Conservation (phyloP, 1,284 basidiomycete genomes). For the Calocybe gambosa region DNA sequence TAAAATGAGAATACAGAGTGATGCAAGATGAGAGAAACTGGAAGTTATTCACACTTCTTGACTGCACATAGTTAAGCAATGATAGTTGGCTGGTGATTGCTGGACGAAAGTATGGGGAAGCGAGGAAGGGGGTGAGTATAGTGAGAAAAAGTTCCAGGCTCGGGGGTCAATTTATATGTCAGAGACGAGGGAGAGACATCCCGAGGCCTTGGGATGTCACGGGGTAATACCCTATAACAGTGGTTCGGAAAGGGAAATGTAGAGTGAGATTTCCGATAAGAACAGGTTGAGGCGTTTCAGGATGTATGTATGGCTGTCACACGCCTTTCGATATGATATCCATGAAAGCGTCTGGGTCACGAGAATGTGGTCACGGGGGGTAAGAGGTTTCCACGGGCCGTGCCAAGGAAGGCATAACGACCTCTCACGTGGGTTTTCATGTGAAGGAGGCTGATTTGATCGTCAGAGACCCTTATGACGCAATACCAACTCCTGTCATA, state of each 20-base stretch:
- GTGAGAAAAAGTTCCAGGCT: slow-evolving; percentile 10
- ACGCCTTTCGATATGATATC: slow-evolving; percentile 8
- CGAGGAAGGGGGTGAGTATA: slow-evolving; percentile 10
- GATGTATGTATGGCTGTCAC: slow-evolving; percentile 13
- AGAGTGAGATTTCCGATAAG: slow-evolving; percentile 13
- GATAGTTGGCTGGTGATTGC: background rate
- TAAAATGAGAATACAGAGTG: slow-evolving; percentile 2
- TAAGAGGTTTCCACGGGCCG: slow-evolving; percentile 11
- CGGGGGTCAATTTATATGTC: slow-evolving; percentile 18
- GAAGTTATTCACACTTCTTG: slow-evolving; percentile 30
- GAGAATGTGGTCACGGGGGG: slow-evolving; percentile 8
- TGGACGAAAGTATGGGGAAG: background rate
- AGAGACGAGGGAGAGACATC: slow-evolving; percentile 10
- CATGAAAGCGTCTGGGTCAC: slow-evolving; percentile 13
- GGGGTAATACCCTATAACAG: slow-evolving; percentile 19
- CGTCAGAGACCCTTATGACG: too few species aligned
- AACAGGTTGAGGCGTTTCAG: slow-evolving; percentile 14
- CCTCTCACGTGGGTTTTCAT: too few species aligned
- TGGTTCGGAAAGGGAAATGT: slow-evolving; percentile 13
- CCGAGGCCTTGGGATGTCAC: slow-evolving; percentile 20
- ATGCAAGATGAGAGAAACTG: background rate
- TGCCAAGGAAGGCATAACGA: slow-evolving; percentile 19
- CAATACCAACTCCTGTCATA: too few species aligned
- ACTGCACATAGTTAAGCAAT: slow-evolving; percentile 26
- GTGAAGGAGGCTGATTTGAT: too few species aligned